Percentiles rank a stretch among this genome's conserved stretches.
Conservation (phyloP, 805 yeast species). For the Candida xiaguanensis region DNA sequence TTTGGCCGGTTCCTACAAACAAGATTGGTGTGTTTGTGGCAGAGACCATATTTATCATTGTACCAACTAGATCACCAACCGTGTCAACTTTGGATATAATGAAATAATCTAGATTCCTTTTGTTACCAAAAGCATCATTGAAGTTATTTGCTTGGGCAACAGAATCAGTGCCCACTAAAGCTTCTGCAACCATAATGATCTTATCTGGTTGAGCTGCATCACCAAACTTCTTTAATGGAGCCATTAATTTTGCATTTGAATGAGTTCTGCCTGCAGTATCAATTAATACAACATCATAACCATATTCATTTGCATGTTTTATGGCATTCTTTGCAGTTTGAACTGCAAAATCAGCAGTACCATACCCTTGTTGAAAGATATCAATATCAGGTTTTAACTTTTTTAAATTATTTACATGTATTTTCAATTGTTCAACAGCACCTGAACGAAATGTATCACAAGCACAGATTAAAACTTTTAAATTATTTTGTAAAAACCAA, state of each 20-base stretch:
- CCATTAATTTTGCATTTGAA: constrained; percentile 91
- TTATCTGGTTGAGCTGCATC: constrained; percentile 94
- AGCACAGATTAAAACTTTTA: constrained; percentile 86
- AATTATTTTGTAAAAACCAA: constrained; percentile 89
- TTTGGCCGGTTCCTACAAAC: constrained; percentile 96
- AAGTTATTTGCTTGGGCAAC: constrained; percentile 93
- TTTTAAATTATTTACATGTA: constrained; percentile 82
- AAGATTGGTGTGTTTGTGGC: constrained; percentile 93
- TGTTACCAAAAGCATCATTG: constrained; percentile 87
- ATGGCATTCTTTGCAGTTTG: constrained; percentile 91
- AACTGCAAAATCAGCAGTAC: constrained; percentile 92
- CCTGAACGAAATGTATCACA: constrained; percentile 98
- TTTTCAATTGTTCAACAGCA: constrained; percentile 95
- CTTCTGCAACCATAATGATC: constrained; percentile 98
- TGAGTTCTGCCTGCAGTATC: constrained; percentile 99
- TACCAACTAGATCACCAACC: constrained; percentile 93
- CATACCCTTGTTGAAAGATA: constrained; percentile 91
- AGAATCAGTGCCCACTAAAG: constrained; percentile 94
- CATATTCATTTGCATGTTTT: constrained; percentile 63
- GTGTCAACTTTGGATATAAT: constrained; percentile 94
- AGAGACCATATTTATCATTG: constrained; percentile 96
- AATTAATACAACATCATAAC: constrained; percentile 82
- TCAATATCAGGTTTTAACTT: constrained; percentile 69
- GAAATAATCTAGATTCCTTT: constrained; percentile 80
- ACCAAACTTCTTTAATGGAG: constrained; percentile 91